Evolutionary conservation across 192 early-diverging fungal genomes (phyloP).

Genomic region (Coemansia interrupta): DNA sequence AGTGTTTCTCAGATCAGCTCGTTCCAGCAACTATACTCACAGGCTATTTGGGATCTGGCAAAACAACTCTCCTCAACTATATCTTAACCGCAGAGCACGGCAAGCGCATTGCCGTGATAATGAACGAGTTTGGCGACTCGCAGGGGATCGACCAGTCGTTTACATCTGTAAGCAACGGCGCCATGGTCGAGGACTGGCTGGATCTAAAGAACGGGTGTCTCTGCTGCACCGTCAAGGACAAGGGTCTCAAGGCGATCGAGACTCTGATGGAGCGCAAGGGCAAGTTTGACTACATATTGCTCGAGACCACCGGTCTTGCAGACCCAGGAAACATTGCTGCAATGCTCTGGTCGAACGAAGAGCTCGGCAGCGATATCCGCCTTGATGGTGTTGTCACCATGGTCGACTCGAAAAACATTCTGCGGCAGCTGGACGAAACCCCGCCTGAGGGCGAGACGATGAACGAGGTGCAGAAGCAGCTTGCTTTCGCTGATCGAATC

Average conservation of each 20-base stretch:
- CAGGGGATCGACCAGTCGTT: slow-evolving; percentile 93
- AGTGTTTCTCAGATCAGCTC: slow-evolving; percentile 9
- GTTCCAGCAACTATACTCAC: slow-evolving; percentile 57
- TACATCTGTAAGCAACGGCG: slow-evolving; percentile 71
- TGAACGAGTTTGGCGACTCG: slow-evolving; percentile 98
- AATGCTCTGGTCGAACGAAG: slow-evolving; percentile 97
- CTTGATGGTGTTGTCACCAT: slow-evolving; percentile 88
- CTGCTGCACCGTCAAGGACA: slow-evolving; percentile 96
- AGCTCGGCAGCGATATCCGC: slow-evolving; percentile 82
- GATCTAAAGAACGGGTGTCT: slow-evolving; percentile 96
- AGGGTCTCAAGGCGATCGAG: slow-evolving; percentile 92
- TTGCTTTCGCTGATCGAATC: slow-evolving; percentile 82
- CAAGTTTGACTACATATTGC: slow-evolving; percentile 90
- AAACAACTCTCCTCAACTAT: slow-evolving; percentile 89
- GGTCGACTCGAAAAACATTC: slow-evolving; percentile 74
- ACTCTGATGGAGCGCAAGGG: slow-evolving; percentile 87
- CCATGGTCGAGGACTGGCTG: slow-evolving; percentile 92
- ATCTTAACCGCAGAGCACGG: slow-evolving; percentile 79
- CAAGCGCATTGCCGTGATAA: slow-evolving; percentile 94
- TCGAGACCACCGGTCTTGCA: slow-evolving; percentile 87
- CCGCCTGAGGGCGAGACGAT: slow-evolving; percentile 58
- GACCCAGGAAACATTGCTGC: slow-evolving; percentile 82
- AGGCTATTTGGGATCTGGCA: slow-evolving; percentile 81
- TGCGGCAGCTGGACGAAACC: slow-evolving; percentile 44
- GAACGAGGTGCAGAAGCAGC: slow-evolving; percentile 73